These are phyloP conservation scores for Candida glucosophila DNA, from an alignment of 1,139 yeast species.

Conservation along the genomic window DNA sequence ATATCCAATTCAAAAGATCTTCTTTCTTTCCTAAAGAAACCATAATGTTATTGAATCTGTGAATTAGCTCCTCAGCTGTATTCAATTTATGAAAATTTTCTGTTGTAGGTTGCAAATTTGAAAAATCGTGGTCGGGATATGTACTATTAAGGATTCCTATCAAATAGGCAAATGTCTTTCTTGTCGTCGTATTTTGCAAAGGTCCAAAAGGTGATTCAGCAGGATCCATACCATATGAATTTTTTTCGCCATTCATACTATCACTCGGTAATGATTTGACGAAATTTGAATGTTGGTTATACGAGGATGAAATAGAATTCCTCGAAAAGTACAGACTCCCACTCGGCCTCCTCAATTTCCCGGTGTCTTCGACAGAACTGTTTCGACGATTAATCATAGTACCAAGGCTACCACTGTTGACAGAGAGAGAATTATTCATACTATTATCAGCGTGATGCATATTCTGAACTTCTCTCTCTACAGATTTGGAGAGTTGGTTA, in stretches of 20 bases:
- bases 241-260: slow-evolving; percentile 15
- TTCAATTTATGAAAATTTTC: slow-evolving; percentile 45
- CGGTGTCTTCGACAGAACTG: slow-evolving; percentile 10
- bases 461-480: slow-evolving; percentile 26
- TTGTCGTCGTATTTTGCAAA: slow-evolving; percentile 68
- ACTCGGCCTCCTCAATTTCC: slow-evolving; percentile 15
- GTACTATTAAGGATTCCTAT: slow-evolving; percentile 87
- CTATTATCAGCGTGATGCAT: slow-evolving; percentile 10
- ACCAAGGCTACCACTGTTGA: slow-evolving; percentile 32
- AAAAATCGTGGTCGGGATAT: slow-evolving; percentile 93
- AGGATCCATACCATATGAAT: slow-evolving; percentile 2
- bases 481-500: slow-evolving; percentile 33
- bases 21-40: slow-evolving; percentile 65
- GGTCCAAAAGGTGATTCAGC: slow-evolving; percentile 91
- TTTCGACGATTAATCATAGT: slow-evolving; percentile 24
- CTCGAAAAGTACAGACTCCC: slow-evolving; percentile 16
- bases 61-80: slow-evolving; percentile 49
- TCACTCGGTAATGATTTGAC: slow-evolving; percentile 14
- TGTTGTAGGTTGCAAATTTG: slow-evolving; percentile 78
- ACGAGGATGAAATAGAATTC: slow-evolving; percentile 6
- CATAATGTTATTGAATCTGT: slow-evolving; percentile 71
- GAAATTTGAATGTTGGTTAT: slow-evolving; percentile 4
- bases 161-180: slow-evolving; percentile 83
- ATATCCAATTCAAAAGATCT: slow-evolving; percentile 53
- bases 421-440: slow-evolving; percentile 22